phyloP scores from a whole-genome alignment of 495 filamentous ascomycete species.

The Neurospora africana region DNA sequence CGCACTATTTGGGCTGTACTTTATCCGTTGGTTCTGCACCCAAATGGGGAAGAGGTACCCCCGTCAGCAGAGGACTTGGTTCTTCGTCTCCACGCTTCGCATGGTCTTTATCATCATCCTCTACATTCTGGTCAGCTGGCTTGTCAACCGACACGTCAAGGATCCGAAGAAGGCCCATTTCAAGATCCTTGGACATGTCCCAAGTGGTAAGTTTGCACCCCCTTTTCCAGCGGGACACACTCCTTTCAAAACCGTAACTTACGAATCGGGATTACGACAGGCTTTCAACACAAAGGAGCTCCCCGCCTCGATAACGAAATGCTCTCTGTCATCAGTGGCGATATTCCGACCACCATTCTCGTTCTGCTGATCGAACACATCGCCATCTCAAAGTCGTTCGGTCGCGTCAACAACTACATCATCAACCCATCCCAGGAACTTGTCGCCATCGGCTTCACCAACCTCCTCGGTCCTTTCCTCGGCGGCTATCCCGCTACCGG shows the following conservation, averaged over 20 bases:
- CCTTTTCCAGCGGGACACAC: neutral
- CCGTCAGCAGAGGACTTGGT: constrained; percentile 26
- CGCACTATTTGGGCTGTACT: constrained; percentile 39
- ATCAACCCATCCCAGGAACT: constrained; percentile 45
- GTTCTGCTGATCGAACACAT: constrained; percentile 46
- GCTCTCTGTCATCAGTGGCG: constrained; percentile 21
- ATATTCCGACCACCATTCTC: constrained; percentile 33
- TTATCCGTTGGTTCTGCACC: constrained; percentile 34
- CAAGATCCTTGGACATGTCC: constrained; percentile 32
- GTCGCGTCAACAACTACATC: constrained; percentile 44
- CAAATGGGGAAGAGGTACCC: constrained; percentile 33
- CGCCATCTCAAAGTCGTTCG: constrained; percentile 45
- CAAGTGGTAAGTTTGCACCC: constrained; percentile 25
- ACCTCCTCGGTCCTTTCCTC: constrained; percentile 42
- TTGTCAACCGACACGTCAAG: constrained; percentile 20
- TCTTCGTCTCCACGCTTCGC: constrained; percentile 36
- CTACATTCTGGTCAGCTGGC: constrained; percentile 33
- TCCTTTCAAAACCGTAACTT: neutral
- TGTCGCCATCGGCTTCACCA: constrained; percentile 43
- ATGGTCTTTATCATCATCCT: constrained; percentile 35
- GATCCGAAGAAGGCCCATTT: constrained; percentile 25
- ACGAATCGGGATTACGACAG: constrained; percentile 10
- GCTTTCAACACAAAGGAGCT: constrained; percentile 33
- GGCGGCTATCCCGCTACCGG: constrained; percentile 43
- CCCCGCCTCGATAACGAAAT: constrained; percentile 25